phyloP scores from a whole-genome alignment of 495 filamentous ascomycete species.

The Aspergillus funiculosus region DNA sequence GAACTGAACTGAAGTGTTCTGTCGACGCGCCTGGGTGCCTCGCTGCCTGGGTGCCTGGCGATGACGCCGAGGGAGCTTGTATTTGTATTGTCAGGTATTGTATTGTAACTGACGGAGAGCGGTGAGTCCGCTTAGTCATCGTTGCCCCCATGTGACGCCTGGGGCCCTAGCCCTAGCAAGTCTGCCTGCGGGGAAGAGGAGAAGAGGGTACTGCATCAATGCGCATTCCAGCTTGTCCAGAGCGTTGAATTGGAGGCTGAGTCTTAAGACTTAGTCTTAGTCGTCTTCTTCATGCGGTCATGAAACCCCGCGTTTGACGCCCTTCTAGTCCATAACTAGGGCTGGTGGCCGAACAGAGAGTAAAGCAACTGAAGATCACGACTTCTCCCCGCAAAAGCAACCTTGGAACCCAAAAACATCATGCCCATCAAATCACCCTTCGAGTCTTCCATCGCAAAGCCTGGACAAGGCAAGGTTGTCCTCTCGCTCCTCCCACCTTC shows the following conservation, averaged over 20 bases:
- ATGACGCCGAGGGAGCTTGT: no score
- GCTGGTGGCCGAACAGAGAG: conserved; percentile 5
- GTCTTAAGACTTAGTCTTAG: no score
- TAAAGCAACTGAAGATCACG: neutral
- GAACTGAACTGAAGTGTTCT: conserved; percentile 9
- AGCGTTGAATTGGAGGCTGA: no score
- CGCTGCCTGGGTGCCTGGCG: conserved; percentile 15
- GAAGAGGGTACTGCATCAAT: no score
- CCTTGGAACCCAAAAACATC: neutral
- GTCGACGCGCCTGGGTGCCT: conserved; percentile 22
- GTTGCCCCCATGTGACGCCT: neutral
- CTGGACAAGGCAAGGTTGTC: conserved; percentile 73
- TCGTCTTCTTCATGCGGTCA: conserved; percentile 27
- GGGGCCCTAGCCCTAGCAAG: neutral
- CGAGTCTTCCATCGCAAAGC: conserved; percentile 59
- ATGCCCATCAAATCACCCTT: conserved; percentile 55
- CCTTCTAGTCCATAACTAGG: neutral
- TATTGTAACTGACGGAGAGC: no score
- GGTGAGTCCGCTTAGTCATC: no score
- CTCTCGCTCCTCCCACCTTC: conserved; percentile 66
- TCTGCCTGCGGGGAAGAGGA: conserved; percentile 13
- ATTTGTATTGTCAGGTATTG: no score
- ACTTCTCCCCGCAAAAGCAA: conserved; percentile 3
- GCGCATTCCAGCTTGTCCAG: no score
- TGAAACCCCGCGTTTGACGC: conserved; percentile 20